Evolutionary conservation across 129 eudicot species (phyloP).

Genomic region (Tagetes patula): DNA sequence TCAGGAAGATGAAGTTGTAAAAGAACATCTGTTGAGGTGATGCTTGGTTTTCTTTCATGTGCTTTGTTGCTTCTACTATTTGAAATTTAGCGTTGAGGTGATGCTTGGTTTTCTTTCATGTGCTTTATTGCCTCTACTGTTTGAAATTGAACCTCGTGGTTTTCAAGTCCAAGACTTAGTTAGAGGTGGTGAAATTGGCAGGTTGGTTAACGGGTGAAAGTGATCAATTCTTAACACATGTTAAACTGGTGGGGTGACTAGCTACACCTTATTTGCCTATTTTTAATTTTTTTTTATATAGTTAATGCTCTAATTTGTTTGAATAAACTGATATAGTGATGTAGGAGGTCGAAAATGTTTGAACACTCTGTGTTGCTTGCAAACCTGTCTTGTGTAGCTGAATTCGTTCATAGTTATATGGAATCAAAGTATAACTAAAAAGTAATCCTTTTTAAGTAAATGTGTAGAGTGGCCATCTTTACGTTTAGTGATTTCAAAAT

Average conservation of each 20-base stretch:
- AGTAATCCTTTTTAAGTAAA: background rate
- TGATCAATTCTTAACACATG: background rate
- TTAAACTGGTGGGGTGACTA: background rate
- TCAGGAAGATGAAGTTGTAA: slow-evolving; percentile 32
- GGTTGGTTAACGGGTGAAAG: background rate
- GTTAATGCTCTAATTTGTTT: background rate
- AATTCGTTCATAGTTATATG: background rate
- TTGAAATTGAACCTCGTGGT: background rate
- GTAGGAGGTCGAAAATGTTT: background rate
- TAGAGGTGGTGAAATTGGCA: background rate
- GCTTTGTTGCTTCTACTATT: background rate
- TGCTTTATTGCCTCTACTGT: background rate
- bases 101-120: background rate
- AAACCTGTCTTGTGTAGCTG: background rate
- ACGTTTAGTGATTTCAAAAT: background rate
- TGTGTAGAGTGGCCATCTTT: background rate
- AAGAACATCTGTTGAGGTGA: slow-evolving; percentile 42
- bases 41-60: background rate
- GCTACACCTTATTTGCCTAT: background rate
- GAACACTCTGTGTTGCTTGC: background rate
- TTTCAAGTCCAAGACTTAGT: background rate
- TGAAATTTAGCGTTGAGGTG: slow-evolving; percentile 28
- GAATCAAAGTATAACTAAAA: background rate
- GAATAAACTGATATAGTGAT: background rate
- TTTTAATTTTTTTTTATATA: background rate